Evolutionary conservation across 768 basidiomycete species (phyloP), one percentile per base, ranked within the genome.

Genomic region (Boletus subparvulus): DNA sequence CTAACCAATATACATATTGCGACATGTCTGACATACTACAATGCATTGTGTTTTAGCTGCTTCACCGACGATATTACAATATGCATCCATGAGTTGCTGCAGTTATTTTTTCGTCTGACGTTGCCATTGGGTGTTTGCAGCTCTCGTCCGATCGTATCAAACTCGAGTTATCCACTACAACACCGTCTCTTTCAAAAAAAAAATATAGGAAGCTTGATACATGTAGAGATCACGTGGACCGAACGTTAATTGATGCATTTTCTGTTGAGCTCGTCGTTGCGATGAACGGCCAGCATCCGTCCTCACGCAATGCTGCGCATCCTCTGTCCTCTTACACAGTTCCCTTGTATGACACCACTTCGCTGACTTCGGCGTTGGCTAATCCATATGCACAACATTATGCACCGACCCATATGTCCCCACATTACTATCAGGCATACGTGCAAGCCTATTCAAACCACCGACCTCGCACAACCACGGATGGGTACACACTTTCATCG

Each of bases 351-450:
- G 61, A 69, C 41, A 71, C 69, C 7, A 60, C 61, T 11, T 54
- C 56, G n/a, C 54, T 72, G 5, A 68, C 67, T 4, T 59, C 62
- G 0, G 63, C 66, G 40, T 45, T 72, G 60, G 50, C 61, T 17
- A 73, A 74, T 30, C 70, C 70, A 17, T 71, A 71, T 43, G 60
- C 63, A 5, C 71, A 65, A 52, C 51, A 61, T 21, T 46, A 66
- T 66, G 65, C 67, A 54, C 69, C 69, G 36, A 51, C 65, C n/a
- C 66, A 70, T 47, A 48, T 64, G 45, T 80, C 80, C 39, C 69
- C 77, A 17, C 83, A 85, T 63, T 83, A 85, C 74, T 77, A 78
- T 21, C 83, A 83, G 61, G 83, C 82, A 24, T 83, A 83, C 61
- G 54, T 73, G 59, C 80, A 80, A 60, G 69, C 61, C 44, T 61